These are phyloP conservation scores for Auricularia sp. DNA, from an alignment of 768 basidiomycete species.

Conservation along the genomic window DNA sequence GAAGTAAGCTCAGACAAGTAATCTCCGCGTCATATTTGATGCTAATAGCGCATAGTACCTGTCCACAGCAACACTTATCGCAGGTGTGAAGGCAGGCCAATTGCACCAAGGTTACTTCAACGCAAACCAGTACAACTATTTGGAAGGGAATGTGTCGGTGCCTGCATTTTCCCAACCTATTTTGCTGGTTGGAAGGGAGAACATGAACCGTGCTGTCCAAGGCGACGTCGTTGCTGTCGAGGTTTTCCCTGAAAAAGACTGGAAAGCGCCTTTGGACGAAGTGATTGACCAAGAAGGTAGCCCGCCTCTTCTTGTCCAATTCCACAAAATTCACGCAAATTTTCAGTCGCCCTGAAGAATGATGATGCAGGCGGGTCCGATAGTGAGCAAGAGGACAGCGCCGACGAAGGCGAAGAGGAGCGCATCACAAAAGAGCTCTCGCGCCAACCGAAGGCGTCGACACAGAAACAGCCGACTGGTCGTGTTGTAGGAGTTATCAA, in stretches of 20 bases:
- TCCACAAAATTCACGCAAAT: background rate
- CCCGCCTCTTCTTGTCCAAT: constrained; percentile 13
- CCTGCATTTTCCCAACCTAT: constrained; percentile 67
- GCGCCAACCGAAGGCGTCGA: constrained; percentile 33
- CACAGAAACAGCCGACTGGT: constrained; percentile 82
- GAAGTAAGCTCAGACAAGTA: constrained; percentile 39
- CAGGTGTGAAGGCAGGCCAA: constrained; percentile 76
- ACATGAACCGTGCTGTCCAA: constrained; percentile 92
- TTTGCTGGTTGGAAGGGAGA: constrained; percentile 76
- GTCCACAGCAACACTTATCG: constrained; percentile 54
- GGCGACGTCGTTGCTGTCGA: constrained; percentile 91
- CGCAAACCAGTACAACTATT: constrained; percentile 90
- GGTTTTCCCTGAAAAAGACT: constrained; percentile 75
- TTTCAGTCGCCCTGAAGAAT: constrained; percentile 68
- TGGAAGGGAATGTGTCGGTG: constrained; percentile 82
- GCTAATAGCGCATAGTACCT: constrained; percentile 50
- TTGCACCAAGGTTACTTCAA: constrained; percentile 92
- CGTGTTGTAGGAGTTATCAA: constrained; percentile 86
- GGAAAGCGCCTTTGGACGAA: constrained; percentile 87
- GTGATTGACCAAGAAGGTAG: constrained; percentile 88
- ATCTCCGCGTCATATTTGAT: too few relatives aligned
- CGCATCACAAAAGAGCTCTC: constrained; percentile 27
- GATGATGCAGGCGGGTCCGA: constrained; percentile 76
- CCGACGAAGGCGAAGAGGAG: constrained; percentile 39
- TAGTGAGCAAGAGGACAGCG: constrained; percentile 24